These are phyloP conservation scores for Helotiales sp. DNA, from an alignment of 2,329 filamentous ascomycete species.

Conservation along the genomic window DNA sequence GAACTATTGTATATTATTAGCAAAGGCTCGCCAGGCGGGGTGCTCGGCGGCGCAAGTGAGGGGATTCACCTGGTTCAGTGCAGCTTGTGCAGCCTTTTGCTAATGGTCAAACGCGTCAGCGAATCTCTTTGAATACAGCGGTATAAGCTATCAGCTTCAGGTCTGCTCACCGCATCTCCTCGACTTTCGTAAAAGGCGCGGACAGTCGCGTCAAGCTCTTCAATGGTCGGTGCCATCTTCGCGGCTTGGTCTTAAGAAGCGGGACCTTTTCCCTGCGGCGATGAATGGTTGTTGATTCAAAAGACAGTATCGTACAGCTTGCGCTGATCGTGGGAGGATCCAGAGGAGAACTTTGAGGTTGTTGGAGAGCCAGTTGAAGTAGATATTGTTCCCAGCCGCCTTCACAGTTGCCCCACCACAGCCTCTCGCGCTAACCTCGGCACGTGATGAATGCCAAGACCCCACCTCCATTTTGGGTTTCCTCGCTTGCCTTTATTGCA, in stretches of 20 bases:
- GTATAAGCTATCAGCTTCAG: neutral
- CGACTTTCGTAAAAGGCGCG: conserved; percentile 97
- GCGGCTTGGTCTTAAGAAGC: conserved; percentile 32
- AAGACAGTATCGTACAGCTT: conserved; percentile 26
- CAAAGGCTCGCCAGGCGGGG: conserved; percentile 1
- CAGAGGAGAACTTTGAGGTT: conserved; percentile 18
- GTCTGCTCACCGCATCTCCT: conserved; percentile 76
- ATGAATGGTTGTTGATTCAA: conserved; percentile 19
- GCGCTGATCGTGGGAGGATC: conserved; percentile 25
- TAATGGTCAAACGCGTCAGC: conserved; percentile 50
- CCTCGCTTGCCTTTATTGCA: too few species aligned
- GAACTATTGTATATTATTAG: conserved; percentile 61
- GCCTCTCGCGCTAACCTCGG: conserved; percentile 19
- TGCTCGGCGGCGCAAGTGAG: conserved; percentile 21
- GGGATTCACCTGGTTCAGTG: conserved; percentile 79
- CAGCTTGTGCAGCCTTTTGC: conserved; percentile 95
- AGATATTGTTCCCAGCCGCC: conserved; percentile 7
- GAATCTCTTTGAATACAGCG: conserved; percentile 9
- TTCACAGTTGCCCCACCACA: conserved; percentile 8
- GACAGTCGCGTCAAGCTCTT: conserved; percentile 95
- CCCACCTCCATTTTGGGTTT: too few species aligned
- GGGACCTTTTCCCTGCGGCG: conserved; percentile 27
- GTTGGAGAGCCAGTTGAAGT: conserved; percentile 23
- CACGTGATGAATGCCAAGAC: too few species aligned
- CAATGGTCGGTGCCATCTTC: conserved; percentile 72